Evolutionary conservation across 1,139 yeast genomes (phyloP).

Genomic region (Taphrina communis): DNA sequence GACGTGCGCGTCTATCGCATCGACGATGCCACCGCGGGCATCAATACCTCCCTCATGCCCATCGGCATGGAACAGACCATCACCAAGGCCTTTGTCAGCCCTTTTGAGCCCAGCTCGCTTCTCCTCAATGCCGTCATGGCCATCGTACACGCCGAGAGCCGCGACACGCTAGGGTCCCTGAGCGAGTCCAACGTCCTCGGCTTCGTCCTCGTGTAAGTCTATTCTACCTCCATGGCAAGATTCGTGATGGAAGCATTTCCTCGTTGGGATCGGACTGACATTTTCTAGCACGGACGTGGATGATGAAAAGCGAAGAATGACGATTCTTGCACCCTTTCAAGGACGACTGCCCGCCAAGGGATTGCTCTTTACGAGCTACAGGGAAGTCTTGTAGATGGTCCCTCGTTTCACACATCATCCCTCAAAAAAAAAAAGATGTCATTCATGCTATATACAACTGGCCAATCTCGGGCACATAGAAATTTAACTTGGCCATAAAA

Average conservation of each 20-base stretch:
- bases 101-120: constrained; percentile 61
- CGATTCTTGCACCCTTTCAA: constrained; percentile 83
- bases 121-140: constrained; percentile 78
- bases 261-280: too few relatives aligned
- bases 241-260: constrained; percentile 6
- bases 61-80: constrained; percentile 51
- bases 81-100: constrained; percentile 49
- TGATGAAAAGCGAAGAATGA: constrained; percentile 72
- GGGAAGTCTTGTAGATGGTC: constrained; percentile 48
- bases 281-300: constrained; percentile 59
- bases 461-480: background rate
- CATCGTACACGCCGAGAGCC: constrained; percentile 66
- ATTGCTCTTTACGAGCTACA: constrained; percentile 67
- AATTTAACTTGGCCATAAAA: background rate
- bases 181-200: constrained; percentile 70
- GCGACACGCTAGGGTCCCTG: constrained; percentile 60
- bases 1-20: constrained; percentile 62
- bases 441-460: constrained; percentile 1
- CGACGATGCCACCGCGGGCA: constrained; percentile 48
- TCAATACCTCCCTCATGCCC: constrained; percentile 54
- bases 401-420: background rate
- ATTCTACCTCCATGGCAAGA: background rate
- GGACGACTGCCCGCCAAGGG: constrained; percentile 79
- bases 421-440: background rate
- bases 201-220: constrained; percentile 56